Evolutionary conservation across 331 rosid species (phyloP).

Genomic region (Rosa hybrid): DNA sequence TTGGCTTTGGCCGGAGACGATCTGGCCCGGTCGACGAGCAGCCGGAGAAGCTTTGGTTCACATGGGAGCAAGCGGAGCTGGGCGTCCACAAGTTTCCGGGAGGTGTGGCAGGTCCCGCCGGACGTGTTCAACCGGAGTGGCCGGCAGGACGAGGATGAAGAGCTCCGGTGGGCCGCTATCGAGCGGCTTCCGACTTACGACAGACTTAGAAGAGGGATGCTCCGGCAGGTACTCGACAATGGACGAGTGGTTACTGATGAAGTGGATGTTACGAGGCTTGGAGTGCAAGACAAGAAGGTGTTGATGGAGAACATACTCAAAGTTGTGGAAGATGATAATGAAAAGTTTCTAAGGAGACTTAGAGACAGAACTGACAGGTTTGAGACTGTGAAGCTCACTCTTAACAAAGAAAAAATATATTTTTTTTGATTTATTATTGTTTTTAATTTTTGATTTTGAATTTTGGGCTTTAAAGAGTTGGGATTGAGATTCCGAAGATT

Average conservation of each 20-base stretch:
- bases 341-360: conserved; percentile 49
- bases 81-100: conserved; percentile 58
- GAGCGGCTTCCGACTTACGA: conserved; percentile 74
- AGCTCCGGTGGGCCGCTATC: conserved; percentile 76
- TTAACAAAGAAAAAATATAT: background rate
- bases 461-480: conserved; percentile 42
- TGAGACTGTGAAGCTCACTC: conserved; percentile 1
- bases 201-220: conserved; percentile 58
- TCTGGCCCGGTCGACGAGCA: conserved; percentile 48
- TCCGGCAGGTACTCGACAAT: conserved; percentile 58
- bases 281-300: conserved; percentile 51
- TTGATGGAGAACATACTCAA: conserved; percentile 58
- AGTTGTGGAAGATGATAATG: conserved; percentile 67
- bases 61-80: conserved; percentile 41
- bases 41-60: conserved; percentile 47
- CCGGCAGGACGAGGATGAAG: conserved; percentile 56
- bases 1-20: conserved; percentile 55
- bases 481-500: conserved; percentile 71
- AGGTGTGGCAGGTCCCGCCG: conserved; percentile 52
- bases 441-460: background rate
- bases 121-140: conserved; percentile 60
- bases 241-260: conserved; percentile 55
- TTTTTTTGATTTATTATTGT: background rate
- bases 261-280: conserved; percentile 61
- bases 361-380: conserved; percentile 52